Evolutionary conservation across 306 rosid species (phyloP), one percentile per base, ranked within the genome.

Genomic region (Trichosanthes truncata): DNA sequence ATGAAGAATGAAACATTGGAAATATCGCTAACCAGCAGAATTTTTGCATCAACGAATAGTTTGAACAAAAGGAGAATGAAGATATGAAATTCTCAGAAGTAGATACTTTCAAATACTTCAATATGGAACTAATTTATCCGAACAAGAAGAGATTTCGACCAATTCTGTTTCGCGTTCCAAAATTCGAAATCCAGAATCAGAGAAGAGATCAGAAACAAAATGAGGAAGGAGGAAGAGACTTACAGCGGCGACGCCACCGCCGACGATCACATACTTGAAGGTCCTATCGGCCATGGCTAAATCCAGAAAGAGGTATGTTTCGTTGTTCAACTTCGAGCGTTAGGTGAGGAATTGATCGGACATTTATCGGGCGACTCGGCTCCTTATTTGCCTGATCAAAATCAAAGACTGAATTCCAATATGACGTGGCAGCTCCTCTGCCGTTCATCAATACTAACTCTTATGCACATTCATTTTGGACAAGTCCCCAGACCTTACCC

Each of bases 231-330:
- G 74, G 7, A 59, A 59, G 49, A 79, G 75, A 84, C 97, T 91
- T 84, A 95, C 99, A 18, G 97, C 97, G 3, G 99, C 45, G 46
- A 95, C 99, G 72, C 99, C 99, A 80, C 99, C 99, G 1, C 97
- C 99, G 76, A 90, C 76, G 81, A 95, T 89, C 59, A 90, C 87
- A 81, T 91, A 90, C 87, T 95, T 95, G 94, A 91, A 95, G 81
- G 79, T 77, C 84, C 89, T 87, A 57, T 76, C 88, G 29, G 88
- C 96, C 99, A 95, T 92, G 59, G 89, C 31, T 53, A 59, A 57
- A 31, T 33, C 69, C n/a, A 35, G 69, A 62, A 33, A 57, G 1
- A 7, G 6, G 17, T 75, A 52, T 29, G 45, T 55, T 35, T 43
- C 3, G 13, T 43, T 2, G 48, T 43, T 43, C 45, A 48, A 9